Percentiles rank a stretch among this genome's conserved stretches.
These are phyloP conservation scores for Xylariales sp. DNA, from an alignment of 2,329 filamentous ascomycete genomes.

Conservation along the genomic window DNA sequence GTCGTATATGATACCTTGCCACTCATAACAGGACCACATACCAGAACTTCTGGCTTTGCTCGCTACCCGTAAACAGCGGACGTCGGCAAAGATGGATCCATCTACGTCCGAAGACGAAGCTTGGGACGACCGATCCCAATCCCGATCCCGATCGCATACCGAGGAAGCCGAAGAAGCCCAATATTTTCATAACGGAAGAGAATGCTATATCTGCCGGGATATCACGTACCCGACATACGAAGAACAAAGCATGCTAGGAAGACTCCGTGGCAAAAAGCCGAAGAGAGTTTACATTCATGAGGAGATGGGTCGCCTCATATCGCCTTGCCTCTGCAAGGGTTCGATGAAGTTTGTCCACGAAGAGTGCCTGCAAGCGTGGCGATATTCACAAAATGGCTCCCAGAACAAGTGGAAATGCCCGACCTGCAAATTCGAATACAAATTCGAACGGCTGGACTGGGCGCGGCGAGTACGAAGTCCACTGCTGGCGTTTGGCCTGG, in stretches of 20 bases:
- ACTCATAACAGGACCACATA: no score
- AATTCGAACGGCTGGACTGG: conserved; percentile 72
- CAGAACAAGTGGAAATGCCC: conserved; percentile 65
- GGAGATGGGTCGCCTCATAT: conserved; percentile 73
- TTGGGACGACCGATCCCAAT: not conserved
- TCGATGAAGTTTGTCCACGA: conserved; percentile 93
- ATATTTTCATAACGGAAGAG: not conserved
- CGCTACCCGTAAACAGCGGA: no score
- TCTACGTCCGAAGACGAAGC: not conserved
- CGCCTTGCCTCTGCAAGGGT: conserved; percentile 90
- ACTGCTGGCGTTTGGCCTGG: conserved; percentile 65
- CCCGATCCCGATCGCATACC: no score
- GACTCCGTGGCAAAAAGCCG: conserved; percentile 17
- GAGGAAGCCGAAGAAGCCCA: not conserved
- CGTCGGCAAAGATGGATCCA: not conserved
- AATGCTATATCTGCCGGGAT: conserved; percentile 88
- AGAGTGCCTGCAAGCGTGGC: conserved; percentile 80
- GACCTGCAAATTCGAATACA: conserved; percentile 82
- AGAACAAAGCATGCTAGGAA: conserved; percentile 22
- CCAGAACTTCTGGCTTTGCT: no score
- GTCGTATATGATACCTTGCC: no score
- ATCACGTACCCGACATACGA: conserved; percentile 45
- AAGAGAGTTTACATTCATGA: conserved; percentile 61
- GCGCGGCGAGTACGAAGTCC: conserved; percentile 65
- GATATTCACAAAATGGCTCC: conserved; percentile 69